phyloP scores from a whole-genome alignment of 768 basidiomycete species.

The Pulveroboletus sp. region DNA sequence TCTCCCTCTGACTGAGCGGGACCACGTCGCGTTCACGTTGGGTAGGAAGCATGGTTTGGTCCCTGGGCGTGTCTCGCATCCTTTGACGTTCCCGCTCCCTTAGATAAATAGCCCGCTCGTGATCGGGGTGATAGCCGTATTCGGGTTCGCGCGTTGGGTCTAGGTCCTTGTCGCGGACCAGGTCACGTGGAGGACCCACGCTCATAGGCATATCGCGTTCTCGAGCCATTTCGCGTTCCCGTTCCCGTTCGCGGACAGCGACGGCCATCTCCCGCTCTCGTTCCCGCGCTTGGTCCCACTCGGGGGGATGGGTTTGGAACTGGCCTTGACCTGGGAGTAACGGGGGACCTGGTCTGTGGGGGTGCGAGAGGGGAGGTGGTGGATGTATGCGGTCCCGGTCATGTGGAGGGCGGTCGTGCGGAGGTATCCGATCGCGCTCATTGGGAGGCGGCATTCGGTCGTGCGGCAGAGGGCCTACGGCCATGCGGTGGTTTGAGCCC shows the following conservation, averaged over 20 bases:
- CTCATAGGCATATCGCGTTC: conserved; percentile 20
- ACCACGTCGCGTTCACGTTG: conserved; percentile 24
- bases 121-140: conserved; percentile 22
- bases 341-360: conserved; percentile 17
- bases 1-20: conserved; percentile 16
- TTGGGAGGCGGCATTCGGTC: conserved; percentile 22
- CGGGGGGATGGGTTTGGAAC: conserved; percentile 28
- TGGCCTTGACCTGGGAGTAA: conserved; percentile 31
- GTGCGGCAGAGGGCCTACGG: conserved; percentile 15
- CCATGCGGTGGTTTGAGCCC: conserved; percentile 22
- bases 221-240: conserved; percentile 24
- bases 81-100: conserved; percentile 26
- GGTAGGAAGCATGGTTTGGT: conserved; percentile 17
- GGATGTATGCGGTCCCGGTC: conserved; percentile 29
- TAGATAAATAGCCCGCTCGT: conserved; percentile 18
- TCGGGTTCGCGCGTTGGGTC: conserved; percentile 25
- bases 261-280: conserved; percentile 20
- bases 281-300: conserved; percentile 26
- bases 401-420: conserved; percentile 22
- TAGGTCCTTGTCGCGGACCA: conserved; percentile 21
- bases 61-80: conserved; percentile 16
- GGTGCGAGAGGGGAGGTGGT: conserved; percentile 18
- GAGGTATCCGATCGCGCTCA: conserved; percentile 26
- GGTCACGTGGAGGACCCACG: conserved; percentile 21
- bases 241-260: conserved; percentile 19